Evolutionary conservation across 805 yeast species (phyloP).

Genomic region (Wickerhamiella cacticola): DNA sequence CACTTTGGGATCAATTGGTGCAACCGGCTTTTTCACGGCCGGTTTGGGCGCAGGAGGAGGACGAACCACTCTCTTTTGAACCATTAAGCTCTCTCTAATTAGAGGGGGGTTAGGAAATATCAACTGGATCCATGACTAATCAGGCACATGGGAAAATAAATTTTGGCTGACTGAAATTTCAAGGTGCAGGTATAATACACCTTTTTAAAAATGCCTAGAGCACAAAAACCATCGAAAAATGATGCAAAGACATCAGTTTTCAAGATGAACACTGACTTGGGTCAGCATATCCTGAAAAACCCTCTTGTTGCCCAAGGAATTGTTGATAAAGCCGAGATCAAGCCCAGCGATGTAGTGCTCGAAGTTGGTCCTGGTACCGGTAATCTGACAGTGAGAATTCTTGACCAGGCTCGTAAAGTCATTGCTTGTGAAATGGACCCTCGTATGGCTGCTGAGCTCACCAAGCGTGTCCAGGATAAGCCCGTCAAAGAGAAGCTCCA

Average conservation of each 20-base stretch:
- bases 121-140: neutral
- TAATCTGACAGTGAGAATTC: conserved; percentile 81
- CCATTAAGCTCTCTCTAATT: neutral
- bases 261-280: conserved; percentile 92
- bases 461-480: conserved; percentile 96
- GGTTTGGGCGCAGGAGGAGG: conserved; percentile 10
- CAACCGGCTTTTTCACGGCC: neutral
- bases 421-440: conserved; percentile 98
- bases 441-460: conserved; percentile 98
- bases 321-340: conserved; percentile 88
- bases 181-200: too few species aligned
- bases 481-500: conserved; percentile 85
- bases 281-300: conserved; percentile 93
- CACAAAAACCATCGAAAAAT: conserved; percentile 20
- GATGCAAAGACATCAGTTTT: conserved; percentile 43
- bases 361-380: conserved; percentile 99
- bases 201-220: conserved; percentile 26
- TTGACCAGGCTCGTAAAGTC: conserved; percentile 89
- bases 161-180: too few species aligned
- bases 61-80: conserved; percentile 3
- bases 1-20: conserved; percentile 9
- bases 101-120: neutral
- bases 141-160: neutral
- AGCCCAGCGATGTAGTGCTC: conserved; percentile 82
- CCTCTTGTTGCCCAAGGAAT: conserved; percentile 97